Evolutionary conservation across 1,139 yeast genomes (phyloP), one percentile per base, ranked within the genome.

Genomic region (Yamadazyma songkhlaensis): DNA sequence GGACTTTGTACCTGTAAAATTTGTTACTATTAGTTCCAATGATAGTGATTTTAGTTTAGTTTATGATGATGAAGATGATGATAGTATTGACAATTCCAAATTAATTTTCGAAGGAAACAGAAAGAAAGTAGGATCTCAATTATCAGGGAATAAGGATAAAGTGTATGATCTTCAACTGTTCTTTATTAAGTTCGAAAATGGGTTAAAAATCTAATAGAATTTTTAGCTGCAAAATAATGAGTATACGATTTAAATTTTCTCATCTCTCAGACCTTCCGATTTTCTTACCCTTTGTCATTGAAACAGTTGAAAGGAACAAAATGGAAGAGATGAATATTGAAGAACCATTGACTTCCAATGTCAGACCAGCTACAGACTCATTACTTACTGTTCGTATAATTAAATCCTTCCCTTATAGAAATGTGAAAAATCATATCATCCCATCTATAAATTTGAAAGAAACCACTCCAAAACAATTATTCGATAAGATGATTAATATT

Each of bases 361-460:
- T 74, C n/a, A 71, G 86, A 38, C 88, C 88, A 3, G 74, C 74
- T 25, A 75, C 83, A 7, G 78, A 76, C 55, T 82, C 96, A 0
- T 77, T 88, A 13, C 59, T 92, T 32, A 92, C 98, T 0, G 72
- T 94, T 9, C 77, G 99, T 37, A 78, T 92, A 22, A 77, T 92
- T 55, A 90, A 90, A 57, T 88, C 97, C 0, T 92, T 92, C 56
- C 94, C 95, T 12, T 90, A 88, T 64, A 72, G 98, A 58, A 89
- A 92, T 48, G 90, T 90, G 41, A 86, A 84, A 59, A 90, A 89
- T 57, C 72, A 84, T 47, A 78, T 94, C 8, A 64, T 89, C 39
- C 79, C 75, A 33, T 77, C 84, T 48, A 74, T 90, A 35, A 86
- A 92, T 60, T 74, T 94, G 51, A 76, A 81, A 41, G 66, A 64